Base-by-base conservation (phyloP, 2,329 filamentous ascomycete species). In the Epichloe gansuensis region DNA sequence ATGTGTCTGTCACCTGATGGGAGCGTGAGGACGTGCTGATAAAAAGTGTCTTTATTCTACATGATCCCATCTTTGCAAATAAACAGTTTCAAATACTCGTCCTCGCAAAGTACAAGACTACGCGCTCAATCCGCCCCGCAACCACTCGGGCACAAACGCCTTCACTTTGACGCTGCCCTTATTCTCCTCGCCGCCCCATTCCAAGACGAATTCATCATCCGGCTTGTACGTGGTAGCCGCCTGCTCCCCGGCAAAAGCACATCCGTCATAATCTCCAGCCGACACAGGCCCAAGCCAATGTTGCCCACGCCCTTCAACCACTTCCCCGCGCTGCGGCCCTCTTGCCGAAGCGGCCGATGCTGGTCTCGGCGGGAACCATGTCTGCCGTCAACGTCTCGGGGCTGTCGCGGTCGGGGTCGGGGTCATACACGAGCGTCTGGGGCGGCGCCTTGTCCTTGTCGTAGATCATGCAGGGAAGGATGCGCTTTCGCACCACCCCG, bases 191-290 rank as follows among this genome's bases (percentile, higher is more conserved):
- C 72, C 72, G 41, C 67, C 70, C 72, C 74, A 75, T 35, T 75
- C 70, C 35, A 86, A 65, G 54, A 79, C 72, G 60, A 86, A 86
- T 67, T 85, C 78, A 54, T 83, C 76, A 1, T 74, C 75, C 0
- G 78, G 75, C 54, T 72, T 79, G 63, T 75, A 88, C 17, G 77
- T 78, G 1, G 83, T 81, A 5, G 78, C 77, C 0, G 78, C 77
- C 57, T 86, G 82, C 53, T 80, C 80, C 5, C 86, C 2, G 85
- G 86, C 51, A 93, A 71, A 37, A 74, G 73, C 47, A 93, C 72
- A 63, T 89, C 85, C 5, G 88, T 95, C 91, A 96, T 96, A 64
- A 85, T 83, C 71, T 95, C 90, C 60, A 97, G 69, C 28, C 91
- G 82, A 65, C 91, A 96, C 59, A 96, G 70, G 2, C 83, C 91